These are phyloP conservation scores for Diacronema lutheri DNA, from an alignment of 78 protist genomes.

Conservation along the genomic window DNA sequence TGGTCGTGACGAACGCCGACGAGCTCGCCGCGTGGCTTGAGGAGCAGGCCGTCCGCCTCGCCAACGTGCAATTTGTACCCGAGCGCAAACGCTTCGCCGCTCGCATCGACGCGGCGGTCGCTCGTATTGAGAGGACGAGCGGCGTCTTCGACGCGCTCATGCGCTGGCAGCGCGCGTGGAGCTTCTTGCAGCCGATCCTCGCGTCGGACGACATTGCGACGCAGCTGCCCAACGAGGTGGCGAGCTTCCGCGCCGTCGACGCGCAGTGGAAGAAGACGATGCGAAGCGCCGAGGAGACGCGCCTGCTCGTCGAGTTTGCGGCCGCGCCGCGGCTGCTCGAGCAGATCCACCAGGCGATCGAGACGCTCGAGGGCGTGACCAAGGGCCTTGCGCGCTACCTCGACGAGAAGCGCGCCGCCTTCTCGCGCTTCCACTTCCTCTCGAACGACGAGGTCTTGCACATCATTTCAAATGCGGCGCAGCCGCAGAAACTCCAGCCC, in stretches of 20 bases:
- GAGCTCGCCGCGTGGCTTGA: conserved; percentile 69
- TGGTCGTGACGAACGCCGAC: conserved; percentile 41
- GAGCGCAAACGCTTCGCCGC: conserved; percentile 73
- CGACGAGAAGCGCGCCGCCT: conserved; percentile 62
- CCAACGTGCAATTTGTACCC: conserved; percentile 65
- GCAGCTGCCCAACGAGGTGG: conserved; percentile 79
- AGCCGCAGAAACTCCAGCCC: conserved; percentile 44
- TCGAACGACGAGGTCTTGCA: conserved; percentile 69
- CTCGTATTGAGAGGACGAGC: conserved; percentile 22
- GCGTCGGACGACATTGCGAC: conserved; percentile 71
- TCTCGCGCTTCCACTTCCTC: conserved; percentile 73
- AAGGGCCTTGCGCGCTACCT: conserved; percentile 61
- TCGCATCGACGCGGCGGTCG: conserved; percentile 60
- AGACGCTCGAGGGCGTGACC: conserved; percentile 49
- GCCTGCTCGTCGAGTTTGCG: conserved; percentile 15
- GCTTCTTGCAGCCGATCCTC: conserved; percentile 88
- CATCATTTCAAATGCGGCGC: conserved; percentile 56
- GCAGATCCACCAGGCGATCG: conserved; percentile 22
- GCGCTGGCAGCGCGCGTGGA: conserved; percentile 78
- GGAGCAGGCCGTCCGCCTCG: conserved; percentile 73
- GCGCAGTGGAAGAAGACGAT: conserved; percentile 46
- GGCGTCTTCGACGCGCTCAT: conserved; percentile 80
- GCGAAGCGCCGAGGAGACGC: conserved; percentile 17
- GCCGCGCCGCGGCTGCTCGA: conserved; percentile 4
- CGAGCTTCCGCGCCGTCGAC: conserved; percentile 49